phyloP scores from a whole-genome alignment of 2,329 filamentous ascomycete genomes.

The Talaromyces marneffei region DNA sequence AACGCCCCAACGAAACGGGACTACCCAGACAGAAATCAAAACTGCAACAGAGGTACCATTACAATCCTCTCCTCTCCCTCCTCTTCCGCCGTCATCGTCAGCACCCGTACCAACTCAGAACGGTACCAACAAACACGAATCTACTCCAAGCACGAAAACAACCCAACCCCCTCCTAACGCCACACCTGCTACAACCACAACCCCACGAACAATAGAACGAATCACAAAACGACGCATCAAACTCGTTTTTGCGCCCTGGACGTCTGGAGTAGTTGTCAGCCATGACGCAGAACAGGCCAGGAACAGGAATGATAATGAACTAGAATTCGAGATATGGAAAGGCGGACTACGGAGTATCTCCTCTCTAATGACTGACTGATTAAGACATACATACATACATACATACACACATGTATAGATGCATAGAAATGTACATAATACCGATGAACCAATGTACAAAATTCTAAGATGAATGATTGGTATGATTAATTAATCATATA shows the following conservation, averaged over 20 bases:
- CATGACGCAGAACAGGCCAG: neutral
- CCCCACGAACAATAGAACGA: neutral
- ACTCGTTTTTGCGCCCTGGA: conserved; percentile 83
- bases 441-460: neutral
- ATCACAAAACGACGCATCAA: conserved; percentile 64
- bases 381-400: too few species aligned
- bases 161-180: neutral
- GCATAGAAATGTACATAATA: neutral
- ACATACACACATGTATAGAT: neutral
- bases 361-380: neutral
- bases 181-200: conserved; percentile 6
- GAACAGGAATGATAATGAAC: conserved; percentile 25
- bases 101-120: neutral
- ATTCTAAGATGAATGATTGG: neutral
- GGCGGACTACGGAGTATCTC: conserved; percentile 46
- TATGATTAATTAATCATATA: too few species aligned
- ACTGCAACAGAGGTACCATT: neutral
- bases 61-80: neutral
- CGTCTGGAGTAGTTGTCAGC: conserved; percentile 45
- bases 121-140: neutral
- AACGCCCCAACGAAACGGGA: neutral
- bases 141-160: neutral
- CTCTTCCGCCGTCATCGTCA: neutral
- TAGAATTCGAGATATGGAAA: conserved; percentile 70
- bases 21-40: neutral